Percentiles rank a stretch among this genome's conserved stretches.
These are phyloP conservation scores for Alternaria ethzedia DNA, from an alignment of 2,329 filamentous ascomycete species.

Conservation along the genomic window DNA sequence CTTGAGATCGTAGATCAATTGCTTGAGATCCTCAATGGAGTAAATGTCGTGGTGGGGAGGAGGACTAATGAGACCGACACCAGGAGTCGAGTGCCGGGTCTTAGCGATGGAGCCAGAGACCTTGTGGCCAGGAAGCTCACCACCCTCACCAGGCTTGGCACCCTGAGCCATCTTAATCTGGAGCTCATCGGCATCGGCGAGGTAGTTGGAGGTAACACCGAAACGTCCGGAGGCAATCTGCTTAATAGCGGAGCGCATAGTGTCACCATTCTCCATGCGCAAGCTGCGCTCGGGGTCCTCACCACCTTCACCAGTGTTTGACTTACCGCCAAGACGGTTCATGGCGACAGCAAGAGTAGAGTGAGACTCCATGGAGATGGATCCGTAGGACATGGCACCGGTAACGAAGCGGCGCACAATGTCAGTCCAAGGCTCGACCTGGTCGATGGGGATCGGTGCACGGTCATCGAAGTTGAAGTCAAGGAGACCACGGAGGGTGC, in stretches of 20 bases:
- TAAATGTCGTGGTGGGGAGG: constrained; percentile 98
- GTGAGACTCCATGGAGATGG: constrained; percentile 98
- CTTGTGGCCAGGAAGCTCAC: constrained; percentile 96
- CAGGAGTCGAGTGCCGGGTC: constrained; percentile 93
- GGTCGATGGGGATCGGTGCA: constrained; percentile 86
- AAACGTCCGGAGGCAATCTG: constrained; percentile 96
- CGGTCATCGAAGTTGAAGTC: constrained; percentile 95
- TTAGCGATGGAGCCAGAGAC: constrained; percentile 92
- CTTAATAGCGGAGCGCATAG: constrained; percentile 97
- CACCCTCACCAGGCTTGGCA: constrained; percentile 96
- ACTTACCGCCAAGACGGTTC: constrained; percentile 96
- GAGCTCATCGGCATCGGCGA: constrained; percentile 92
- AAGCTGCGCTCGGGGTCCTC: constrained; percentile 92
- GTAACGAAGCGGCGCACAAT: constrained; percentile 97
- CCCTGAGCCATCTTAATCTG: constrained; percentile 99
- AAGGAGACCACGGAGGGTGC: constrained; percentile 89
- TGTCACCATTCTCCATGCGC: constrained; percentile 87
- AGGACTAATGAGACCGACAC: constrained; percentile 93
- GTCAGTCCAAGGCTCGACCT: constrained; percentile 97
- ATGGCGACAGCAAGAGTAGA: constrained; percentile 94
- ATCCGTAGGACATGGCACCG: constrained; percentile 97
- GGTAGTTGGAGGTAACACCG: constrained; percentile 92
- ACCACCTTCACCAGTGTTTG: constrained; percentile 96
- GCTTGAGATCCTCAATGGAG: constrained; percentile 97
- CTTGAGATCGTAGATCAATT: constrained; percentile 96